Percentiles rank a stretch among this genome's conserved stretches.
Conservation (phyloP, 768 basidiomycete genomes). For the Termitomyces heimii region DNA sequence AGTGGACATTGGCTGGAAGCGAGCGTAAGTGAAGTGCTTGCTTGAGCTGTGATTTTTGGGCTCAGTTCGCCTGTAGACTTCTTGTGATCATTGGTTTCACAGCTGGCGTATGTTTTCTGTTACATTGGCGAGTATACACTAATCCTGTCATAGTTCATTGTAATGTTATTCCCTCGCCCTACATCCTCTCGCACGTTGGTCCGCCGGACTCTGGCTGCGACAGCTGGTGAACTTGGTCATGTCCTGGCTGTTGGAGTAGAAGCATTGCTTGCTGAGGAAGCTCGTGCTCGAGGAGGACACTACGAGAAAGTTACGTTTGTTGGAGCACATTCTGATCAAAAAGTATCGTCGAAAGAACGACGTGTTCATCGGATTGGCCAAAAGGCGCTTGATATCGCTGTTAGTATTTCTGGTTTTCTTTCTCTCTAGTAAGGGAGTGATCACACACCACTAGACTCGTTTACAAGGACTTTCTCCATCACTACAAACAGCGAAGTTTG, state of each 20-base stretch:
- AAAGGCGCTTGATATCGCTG: conserved; percentile 28
- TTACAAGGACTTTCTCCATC: conserved; percentile 31
- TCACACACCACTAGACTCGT: conserved; percentile 23
- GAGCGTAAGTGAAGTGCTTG: conserved; percentile 25
- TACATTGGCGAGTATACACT: background rate
- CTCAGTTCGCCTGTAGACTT: conserved; percentile 18
- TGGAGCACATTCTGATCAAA: conserved; percentile 13
- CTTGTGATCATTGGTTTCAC: conserved; percentile 40
- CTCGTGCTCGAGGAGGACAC: conserved; percentile 23
- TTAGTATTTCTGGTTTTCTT: conserved; percentile 15
- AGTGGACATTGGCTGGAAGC: conserved; percentile 32
- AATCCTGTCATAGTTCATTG: conserved; percentile 26
- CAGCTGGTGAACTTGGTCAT: conserved; percentile 26
- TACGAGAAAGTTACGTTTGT: conserved; percentile 23
- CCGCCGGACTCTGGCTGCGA: conserved; percentile 33
- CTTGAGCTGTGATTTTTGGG: background rate
- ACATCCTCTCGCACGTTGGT: conserved; percentile 36
- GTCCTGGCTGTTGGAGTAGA: conserved; percentile 36
- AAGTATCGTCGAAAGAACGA: conserved; percentile 30
- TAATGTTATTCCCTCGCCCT: conserved; percentile 42
- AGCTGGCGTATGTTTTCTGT: conserved; percentile 27
- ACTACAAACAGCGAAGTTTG: conserved; percentile 31
- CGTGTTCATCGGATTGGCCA: conserved; percentile 29
- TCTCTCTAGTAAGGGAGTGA: background rate
- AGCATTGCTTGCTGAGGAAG: conserved; percentile 39